Percentiles rank a stretch among this genome's conserved stretches.
Conservation (phyloP, 1,284 basidiomycete species). For the Microbotryum lychnidis-dioicae region DNA sequence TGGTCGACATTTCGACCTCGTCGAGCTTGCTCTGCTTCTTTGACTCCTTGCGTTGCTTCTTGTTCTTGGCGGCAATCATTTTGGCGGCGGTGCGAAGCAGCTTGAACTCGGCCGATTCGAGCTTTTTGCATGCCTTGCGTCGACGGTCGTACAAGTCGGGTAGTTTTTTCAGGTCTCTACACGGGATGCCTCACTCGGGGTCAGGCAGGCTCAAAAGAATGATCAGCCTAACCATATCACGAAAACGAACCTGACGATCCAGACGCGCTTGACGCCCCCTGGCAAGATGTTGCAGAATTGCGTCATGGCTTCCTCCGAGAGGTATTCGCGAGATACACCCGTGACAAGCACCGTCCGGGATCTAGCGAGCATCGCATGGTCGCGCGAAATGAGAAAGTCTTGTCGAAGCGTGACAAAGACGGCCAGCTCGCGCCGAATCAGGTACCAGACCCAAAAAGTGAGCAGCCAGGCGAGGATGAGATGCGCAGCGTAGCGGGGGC, state of each 20-base stretch:
- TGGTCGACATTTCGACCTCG: slow-evolving; percentile 5
- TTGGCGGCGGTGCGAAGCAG: slow-evolving; percentile 69
- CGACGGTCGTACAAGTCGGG: slow-evolving; percentile 75
- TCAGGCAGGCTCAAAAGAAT: neutral
- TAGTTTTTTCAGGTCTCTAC: slow-evolving; percentile 65
- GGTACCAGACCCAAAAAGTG: slow-evolving; percentile 75
- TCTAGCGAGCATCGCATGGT: slow-evolving; percentile 65
- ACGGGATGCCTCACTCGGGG: slow-evolving; percentile 19
- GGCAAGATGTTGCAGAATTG: slow-evolving; percentile 63
- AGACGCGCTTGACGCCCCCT: slow-evolving; percentile 76
- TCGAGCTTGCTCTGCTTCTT: neutral
- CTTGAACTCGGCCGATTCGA: slow-evolving; percentile 75
- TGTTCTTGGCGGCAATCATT: slow-evolving; percentile 36
- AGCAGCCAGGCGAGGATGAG: slow-evolving; percentile 63
- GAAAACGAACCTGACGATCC: slow-evolving; percentile 64
- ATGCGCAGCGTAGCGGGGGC: slow-evolving; percentile 63
- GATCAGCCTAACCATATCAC: slow-evolving; percentile 13
- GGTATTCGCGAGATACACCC: slow-evolving; percentile 72
- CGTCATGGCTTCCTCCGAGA: slow-evolving; percentile 54
- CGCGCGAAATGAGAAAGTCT: slow-evolving; percentile 65
- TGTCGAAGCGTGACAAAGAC: slow-evolving; percentile 77
- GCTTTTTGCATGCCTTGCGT: slow-evolving; percentile 60
- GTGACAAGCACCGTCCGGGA: slow-evolving; percentile 83
- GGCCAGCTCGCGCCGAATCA: slow-evolving; percentile 68
- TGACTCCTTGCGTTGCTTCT: slow-evolving; percentile 34